Percentiles rank a stretch among this genome's conserved stretches.
phyloP scores from a whole-genome alignment of 2,329 filamentous ascomycete species.

The Beauveria bassiana region DNA sequence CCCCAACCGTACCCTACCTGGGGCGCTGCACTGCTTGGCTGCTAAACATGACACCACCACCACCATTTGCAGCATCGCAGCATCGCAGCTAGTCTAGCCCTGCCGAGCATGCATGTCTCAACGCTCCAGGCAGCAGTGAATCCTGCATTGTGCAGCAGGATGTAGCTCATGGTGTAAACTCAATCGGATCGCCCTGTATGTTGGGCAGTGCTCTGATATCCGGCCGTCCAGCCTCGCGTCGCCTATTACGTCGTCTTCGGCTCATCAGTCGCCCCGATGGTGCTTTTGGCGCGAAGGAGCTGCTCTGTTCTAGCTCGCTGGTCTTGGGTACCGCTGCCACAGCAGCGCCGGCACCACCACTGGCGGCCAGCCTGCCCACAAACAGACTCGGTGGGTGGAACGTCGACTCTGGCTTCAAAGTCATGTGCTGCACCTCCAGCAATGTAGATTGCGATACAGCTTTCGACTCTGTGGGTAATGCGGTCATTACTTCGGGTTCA shows the following conservation, averaged over 20 bases:
- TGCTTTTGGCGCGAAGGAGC: conserved; percentile 1
- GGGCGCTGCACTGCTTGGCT: not conserved
- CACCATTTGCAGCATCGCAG: not conserved
- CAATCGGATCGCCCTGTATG: conserved; percentile 27
- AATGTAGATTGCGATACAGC: conserved; percentile 10
- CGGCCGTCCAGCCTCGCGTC: conserved; percentile 21
- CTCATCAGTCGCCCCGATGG: conserved; percentile 7
- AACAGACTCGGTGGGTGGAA: conserved; percentile 27
- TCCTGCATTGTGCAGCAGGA: not conserved
- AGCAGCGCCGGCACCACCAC: not conserved
- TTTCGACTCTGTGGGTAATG: conserved; percentile 10
- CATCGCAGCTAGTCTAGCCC: conserved; percentile 2
- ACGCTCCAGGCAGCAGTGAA: not conserved
- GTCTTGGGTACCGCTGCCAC: not conserved
- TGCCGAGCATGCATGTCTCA: conserved; percentile 9
- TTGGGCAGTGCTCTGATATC: conserved; percentile 27
- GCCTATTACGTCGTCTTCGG: conserved; percentile 14
- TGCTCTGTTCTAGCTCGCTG: not conserved
- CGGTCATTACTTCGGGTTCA: not conserved
- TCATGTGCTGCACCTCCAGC: not conserved
- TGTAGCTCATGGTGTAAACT: conserved; percentile 12
- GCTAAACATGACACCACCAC: not conserved
- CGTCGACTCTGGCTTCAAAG: conserved; percentile 17
- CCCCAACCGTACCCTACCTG: not conserved
- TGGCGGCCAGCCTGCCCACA: conserved; percentile 21